Conservation (phyloP, 441 rosid genomes). For the Jatropha multifida region DNA sequence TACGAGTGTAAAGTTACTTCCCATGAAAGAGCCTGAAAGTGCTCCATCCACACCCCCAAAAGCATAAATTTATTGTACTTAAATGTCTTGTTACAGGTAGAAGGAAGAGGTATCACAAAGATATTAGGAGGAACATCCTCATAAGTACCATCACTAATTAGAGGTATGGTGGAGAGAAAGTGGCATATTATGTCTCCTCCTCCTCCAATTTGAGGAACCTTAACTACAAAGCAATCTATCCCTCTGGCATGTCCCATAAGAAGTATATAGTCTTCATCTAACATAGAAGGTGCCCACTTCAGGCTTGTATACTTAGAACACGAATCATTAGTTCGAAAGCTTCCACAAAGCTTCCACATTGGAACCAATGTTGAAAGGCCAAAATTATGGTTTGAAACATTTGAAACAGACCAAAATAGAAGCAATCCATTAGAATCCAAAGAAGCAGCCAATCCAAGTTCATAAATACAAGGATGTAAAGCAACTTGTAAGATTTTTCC, state of each 20-base stretch:
- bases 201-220: constrained; percentile 38
- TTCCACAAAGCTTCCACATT: constrained; percentile 65
- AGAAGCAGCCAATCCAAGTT: constrained; percentile 64
- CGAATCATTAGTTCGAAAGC: constrained; percentile 42
- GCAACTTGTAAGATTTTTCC: constrained; percentile 69
- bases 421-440: constrained; percentile 81
- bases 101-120: constrained; percentile 58
- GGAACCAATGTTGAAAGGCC: constrained; percentile 54
- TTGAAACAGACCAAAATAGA: constrained; percentile 64
- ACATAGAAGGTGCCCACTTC: constrained; percentile 78
- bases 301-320: constrained; percentile 64
- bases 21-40: constrained; percentile 74
- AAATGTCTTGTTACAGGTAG: constrained; percentile 51
- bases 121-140: constrained; percentile 65
- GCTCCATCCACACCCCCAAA: constrained; percentile 68
- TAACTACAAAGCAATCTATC: constrained; percentile 78
- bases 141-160: constrained; percentile 37
- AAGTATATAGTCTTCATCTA: constrained; percentile 59
- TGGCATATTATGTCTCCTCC: constrained; percentile 44
- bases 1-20: constrained; percentile 62
- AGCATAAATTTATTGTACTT: constrained; percentile 60
- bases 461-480: constrained; percentile 56
- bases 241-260: constrained; percentile 77
- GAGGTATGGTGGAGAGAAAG: constrained; percentile 71
- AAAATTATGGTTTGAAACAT: constrained; percentile 38